These are phyloP conservation scores for Auricularia heimuer DNA, from an alignment of 768 basidiomycete genomes.

Conservation along the genomic window DNA sequence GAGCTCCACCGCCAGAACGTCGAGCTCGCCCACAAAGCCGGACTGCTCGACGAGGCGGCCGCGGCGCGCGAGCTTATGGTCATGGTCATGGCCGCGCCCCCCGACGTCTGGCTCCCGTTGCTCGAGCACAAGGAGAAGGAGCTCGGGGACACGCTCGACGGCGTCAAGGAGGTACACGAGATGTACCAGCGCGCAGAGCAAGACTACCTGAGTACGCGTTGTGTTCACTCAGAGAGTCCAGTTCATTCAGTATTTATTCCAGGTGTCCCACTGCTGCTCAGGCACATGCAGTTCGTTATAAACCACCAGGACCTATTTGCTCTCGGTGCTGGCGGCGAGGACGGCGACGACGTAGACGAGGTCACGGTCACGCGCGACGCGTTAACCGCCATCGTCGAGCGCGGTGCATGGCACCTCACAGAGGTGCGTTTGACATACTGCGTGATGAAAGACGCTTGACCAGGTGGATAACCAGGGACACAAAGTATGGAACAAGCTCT, in stretches of 20 bases:
- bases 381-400: slow-evolving; percentile 42
- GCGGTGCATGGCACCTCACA: slow-evolving; percentile 52
- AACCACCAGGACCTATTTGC: slow-evolving; percentile 26
- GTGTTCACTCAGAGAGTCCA: slow-evolving; percentile 10
- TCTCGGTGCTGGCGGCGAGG: slow-evolving; percentile 25
- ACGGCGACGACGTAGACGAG: slow-evolving; percentile 30
- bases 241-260: slow-evolving; percentile 13
- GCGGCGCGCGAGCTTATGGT: slow-evolving; percentile 60
- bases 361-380: slow-evolving; percentile 50
- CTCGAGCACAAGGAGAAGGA: slow-evolving; percentile 40
- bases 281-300: slow-evolving; percentile 52
- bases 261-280: slow-evolving; percentile 70
- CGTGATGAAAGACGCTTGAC: not conserved
- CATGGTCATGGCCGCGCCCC: slow-evolving; percentile 50
- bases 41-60: slow-evolving; percentile 48
- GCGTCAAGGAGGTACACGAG: slow-evolving; percentile 45
- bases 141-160: slow-evolving; percentile 32
- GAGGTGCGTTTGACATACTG: slow-evolving; percentile 33
- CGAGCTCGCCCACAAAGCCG: slow-evolving; percentile 41
- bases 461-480: slow-evolving; percentile 40
- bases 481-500: slow-evolving; percentile 57
- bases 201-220: slow-evolving; percentile 69
- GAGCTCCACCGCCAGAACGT: slow-evolving; percentile 60
- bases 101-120: slow-evolving; percentile 68
- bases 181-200: slow-evolving; percentile 56